phyloP scores from a whole-genome alignment of 2,329 filamentous ascomycete species.

The Colletotrichum eleusines region DNA sequence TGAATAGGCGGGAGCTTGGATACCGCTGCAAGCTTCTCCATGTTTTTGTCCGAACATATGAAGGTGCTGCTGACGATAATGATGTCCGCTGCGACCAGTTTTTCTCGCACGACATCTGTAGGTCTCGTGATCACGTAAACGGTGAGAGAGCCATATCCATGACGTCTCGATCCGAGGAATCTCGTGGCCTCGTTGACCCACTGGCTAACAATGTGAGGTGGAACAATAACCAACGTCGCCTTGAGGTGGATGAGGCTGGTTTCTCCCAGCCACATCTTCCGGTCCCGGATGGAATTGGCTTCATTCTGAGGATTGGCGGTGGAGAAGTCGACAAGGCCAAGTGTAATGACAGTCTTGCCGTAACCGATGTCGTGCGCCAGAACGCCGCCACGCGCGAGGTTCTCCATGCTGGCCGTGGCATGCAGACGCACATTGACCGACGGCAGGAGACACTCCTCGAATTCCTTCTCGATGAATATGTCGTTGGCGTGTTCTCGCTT shows the following conservation, averaged over 20 bases:
- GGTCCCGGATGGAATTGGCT: conserved; percentile 38
- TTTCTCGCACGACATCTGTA: conserved; percentile 17
- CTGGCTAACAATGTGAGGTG: conserved; percentile 55
- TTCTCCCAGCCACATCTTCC: conserved; percentile 35
- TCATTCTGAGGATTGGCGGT: conserved; percentile 40
- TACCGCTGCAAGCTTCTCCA: conserved; percentile 35
- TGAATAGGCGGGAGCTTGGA: conserved; percentile 23
- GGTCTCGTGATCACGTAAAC: conserved; percentile 47
- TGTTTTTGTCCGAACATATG: conserved; percentile 12
- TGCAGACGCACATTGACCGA: conserved; percentile 51
- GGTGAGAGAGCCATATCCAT: conserved; percentile 3
- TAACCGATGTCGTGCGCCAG: conserved; percentile 59
- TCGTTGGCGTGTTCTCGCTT: conserved; percentile 42
- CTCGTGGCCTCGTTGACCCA: conserved; percentile 52
- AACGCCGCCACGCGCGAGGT: conserved; percentile 52
- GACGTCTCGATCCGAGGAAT: conserved; percentile 47
- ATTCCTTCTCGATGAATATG: conserved; percentile 52
- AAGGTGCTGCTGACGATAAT: conserved; percentile 51
- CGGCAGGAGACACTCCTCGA: conserved; percentile 53
- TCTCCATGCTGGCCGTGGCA: conserved; percentile 48
- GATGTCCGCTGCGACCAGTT: conserved; percentile 51
- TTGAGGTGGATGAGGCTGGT: conserved; percentile 43
- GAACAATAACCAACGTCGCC: conserved; percentile 56
- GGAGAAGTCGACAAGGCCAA: conserved; percentile 52
- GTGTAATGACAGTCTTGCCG: conserved; percentile 58